phyloP scores from a whole-genome alignment of 1,139 yeast genomes.

The Pichia sp. region DNA sequence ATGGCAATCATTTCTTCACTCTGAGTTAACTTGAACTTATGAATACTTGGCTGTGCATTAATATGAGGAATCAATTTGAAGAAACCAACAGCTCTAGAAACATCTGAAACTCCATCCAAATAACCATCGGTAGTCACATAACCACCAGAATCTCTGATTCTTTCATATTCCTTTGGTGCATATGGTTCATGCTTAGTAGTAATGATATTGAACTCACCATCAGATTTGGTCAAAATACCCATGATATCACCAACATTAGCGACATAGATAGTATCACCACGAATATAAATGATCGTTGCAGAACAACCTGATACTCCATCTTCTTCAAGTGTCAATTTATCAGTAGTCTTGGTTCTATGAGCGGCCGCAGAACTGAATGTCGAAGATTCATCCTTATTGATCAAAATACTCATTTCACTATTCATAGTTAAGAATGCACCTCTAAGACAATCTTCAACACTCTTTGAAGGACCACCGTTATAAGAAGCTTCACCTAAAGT shows the following conservation, averaged over 20 bases:
- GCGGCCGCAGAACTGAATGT: slow-evolving; percentile 35
- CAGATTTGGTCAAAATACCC: slow-evolving; percentile 73
- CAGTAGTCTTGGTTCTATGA: slow-evolving; percentile 36
- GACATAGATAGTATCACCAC: slow-evolving; percentile 66
- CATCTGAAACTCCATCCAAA: slow-evolving; percentile 77
- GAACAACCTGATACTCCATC: slow-evolving; percentile 87
- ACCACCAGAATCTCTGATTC: slow-evolving; percentile 91
- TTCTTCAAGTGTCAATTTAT: slow-evolving; percentile 43
- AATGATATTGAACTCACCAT: slow-evolving; percentile 74
- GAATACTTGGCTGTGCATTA: slow-evolving; percentile 83
- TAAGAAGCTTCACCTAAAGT: slow-evolving; percentile 45
- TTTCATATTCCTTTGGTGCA: slow-evolving; percentile 72
- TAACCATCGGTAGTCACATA: slow-evolving; percentile 83
- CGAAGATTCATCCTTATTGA: slow-evolving; percentile 32
- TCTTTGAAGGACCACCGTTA: slow-evolving; percentile 39
- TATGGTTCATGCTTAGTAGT: slow-evolving; percentile 88
- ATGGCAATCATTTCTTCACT: slow-evolving; percentile 85
- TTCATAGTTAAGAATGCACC: slow-evolving; percentile 78
- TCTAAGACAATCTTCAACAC: slow-evolving; percentile 69
- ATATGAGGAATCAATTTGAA: slow-evolving; percentile 85
- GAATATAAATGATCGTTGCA: slow-evolving; percentile 76
- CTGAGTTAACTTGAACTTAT: slow-evolving; percentile 57
- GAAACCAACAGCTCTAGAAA: slow-evolving; percentile 92
- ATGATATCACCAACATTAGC: slow-evolving; percentile 93
- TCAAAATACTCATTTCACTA: slow-evolving; percentile 64